Evolutionary conservation across 1,139 yeast genomes (phyloP).

Genomic region (Maudiozyma humilis): DNA sequence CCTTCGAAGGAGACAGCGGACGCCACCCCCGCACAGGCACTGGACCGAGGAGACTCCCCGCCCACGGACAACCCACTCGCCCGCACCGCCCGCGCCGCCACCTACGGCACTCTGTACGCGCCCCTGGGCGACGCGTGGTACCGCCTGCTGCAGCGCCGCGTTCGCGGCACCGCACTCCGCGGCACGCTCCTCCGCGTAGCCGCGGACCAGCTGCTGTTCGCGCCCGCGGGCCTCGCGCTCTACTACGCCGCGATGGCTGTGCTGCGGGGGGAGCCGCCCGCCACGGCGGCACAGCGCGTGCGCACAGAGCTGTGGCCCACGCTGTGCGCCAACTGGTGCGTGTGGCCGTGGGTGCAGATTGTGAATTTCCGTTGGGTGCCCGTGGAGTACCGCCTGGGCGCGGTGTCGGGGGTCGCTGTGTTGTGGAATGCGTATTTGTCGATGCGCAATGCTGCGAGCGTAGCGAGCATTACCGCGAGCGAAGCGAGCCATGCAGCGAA

Average conservation of each 20-base stretch:
- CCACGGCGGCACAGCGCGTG: conserved; percentile 36
- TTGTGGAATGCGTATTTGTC: conserved; percentile 84
- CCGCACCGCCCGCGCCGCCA: conserved; percentile 52
- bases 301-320: conserved; percentile 52
- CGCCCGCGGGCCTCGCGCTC: conserved; percentile 66
- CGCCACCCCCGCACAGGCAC: too few relatives aligned
- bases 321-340: conserved; percentile 62
- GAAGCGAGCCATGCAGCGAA: too few relatives aligned
- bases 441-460: not conserved
- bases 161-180: too few relatives aligned
- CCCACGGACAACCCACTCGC: not conserved
- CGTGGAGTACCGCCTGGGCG: conserved; percentile 53
- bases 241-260: conserved; percentile 62
- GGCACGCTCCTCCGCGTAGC: conserved; percentile 47
- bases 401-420: conserved; percentile 65
- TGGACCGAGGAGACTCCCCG: not conserved
- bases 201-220: conserved; percentile 66
- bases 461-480: too few relatives aligned
- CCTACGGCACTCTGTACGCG: conserved; percentile 73
- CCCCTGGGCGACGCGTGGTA: conserved; percentile 73
- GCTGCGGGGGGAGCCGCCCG: conserved; percentile 44
- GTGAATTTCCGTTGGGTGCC: conserved; percentile 69
- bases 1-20: not conserved
- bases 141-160: conserved; percentile 29
- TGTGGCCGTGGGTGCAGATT: conserved; percentile 81